Evolutionary conservation across 2,329 filamentous ascomycete genomes (phyloP).

Genomic region (Lecanoromycetidae sp.): DNA sequence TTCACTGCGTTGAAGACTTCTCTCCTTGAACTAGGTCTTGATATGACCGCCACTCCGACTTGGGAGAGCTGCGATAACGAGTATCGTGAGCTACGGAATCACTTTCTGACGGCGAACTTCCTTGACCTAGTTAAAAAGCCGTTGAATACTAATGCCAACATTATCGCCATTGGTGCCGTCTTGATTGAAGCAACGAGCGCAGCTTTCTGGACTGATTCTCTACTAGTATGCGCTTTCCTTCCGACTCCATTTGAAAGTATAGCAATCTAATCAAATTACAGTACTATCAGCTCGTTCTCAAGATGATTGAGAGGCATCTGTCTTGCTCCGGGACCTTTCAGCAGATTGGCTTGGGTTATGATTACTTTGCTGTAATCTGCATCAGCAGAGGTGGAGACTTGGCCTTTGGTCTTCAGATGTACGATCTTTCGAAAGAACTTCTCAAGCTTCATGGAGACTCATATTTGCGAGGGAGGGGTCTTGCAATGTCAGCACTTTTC

Average conservation of each 20-base stretch:
- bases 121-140: slow-evolving; percentile 29
- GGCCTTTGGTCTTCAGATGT: slow-evolving; percentile 42
- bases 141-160: slow-evolving; percentile 30
- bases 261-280: slow-evolving; percentile 27
- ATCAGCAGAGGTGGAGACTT: slow-evolving; percentile 46
- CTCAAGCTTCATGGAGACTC: slow-evolving; percentile 40
- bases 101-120: slow-evolving; percentile 47
- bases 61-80: slow-evolving; percentile 67
- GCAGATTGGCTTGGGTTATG: slow-evolving; percentile 47
- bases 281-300: slow-evolving; percentile 49
- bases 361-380: slow-evolving; percentile 45
- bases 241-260: background rate
- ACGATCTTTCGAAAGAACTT: slow-evolving; percentile 40
- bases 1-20: slow-evolving; percentile 59
- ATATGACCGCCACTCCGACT: slow-evolving; percentile 52
- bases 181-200: slow-evolving; percentile 47
- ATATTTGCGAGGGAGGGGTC: slow-evolving; percentile 44
- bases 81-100: slow-evolving; percentile 52
- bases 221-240: slow-evolving; percentile 4
- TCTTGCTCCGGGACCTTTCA: slow-evolving; percentile 40
- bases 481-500: slow-evolving; percentile 47
- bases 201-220: slow-evolving; percentile 47
- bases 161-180: slow-evolving; percentile 40
- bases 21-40: slow-evolving; percentile 55
- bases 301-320: slow-evolving; percentile 45